Evolutionary conservation across 2,329 filamentous ascomycete species (phyloP).

Genomic region (Chaetomium olivaceum): DNA sequence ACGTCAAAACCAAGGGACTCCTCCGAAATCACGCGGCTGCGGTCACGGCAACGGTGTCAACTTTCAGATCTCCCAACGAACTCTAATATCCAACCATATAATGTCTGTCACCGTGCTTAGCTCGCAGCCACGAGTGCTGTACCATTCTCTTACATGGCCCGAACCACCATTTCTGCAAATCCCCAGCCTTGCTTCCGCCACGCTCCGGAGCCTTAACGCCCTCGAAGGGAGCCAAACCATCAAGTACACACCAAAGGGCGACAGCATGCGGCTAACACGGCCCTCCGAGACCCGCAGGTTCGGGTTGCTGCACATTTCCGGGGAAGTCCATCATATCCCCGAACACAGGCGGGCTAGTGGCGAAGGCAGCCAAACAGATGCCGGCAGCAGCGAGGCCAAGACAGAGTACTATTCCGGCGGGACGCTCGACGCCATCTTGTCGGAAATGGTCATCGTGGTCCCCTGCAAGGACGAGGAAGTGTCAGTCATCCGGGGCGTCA

Average conservation of each 20-base stretch:
- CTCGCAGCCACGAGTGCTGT: background rate
- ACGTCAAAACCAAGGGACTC: background rate
- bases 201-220: background rate
- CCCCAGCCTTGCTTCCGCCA: background rate
- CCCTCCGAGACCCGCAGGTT: background rate
- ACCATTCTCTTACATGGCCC: background rate
- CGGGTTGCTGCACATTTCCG: conserved; percentile 14
- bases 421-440: conserved; percentile 17
- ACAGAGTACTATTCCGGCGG: conserved; percentile 12
- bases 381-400: background rate
- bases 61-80: background rate
- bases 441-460: conserved; percentile 36
- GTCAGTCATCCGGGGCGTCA: conserved; percentile 34
- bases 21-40: background rate
- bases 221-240: background rate
- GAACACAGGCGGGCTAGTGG: background rate
- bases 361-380: background rate
- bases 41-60: background rate
- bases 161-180: background rate
- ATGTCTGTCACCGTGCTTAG: conserved; percentile 9
- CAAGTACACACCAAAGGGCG: background rate
- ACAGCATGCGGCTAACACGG: conserved; percentile 13
- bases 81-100: background rate
- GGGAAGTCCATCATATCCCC: background rate
- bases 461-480: conserved; percentile 38